Evolutionary conservation across 805 yeast genomes (phyloP), one percentile per base, ranked within the genome.

Genomic region (Lachancea dasiensis): DNA sequence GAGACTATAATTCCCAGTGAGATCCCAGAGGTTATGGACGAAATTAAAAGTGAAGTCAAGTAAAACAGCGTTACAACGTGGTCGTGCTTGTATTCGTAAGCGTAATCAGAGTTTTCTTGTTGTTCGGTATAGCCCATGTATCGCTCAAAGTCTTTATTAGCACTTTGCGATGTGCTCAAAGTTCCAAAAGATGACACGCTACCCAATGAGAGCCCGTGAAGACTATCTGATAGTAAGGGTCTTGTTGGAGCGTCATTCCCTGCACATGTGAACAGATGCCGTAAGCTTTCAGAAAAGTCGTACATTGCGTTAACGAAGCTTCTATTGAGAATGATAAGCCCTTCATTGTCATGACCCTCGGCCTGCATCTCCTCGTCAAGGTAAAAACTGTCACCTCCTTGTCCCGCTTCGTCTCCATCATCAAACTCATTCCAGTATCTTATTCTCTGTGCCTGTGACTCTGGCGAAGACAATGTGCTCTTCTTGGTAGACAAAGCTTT

Each of bases 381-480:
- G 41, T 42, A 50, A 23, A 47, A 47, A 3, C 41, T 40, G 14
- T 36, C 45, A 11, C 17, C 17, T 14, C 31, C 33, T 7, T 42
- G 26, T 13, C 11, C 27, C 6, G 30, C 56, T 21, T 56, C 57
- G 1, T 51, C 60, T 19, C 45, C 51, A 34, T 55, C 59, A 39
- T 58, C 63, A 39, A 58, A 57, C 42, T 58, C 63, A 40, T 58
- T 58, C 63, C 63, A 58, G 32, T 58, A 58, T 21, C 61, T 42
- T 4, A 49, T 37, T 13, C 24, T 28, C 7, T 31, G 40, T 27
- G 34, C 37, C 9, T 15, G 5, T 6, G 31, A n/a, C 5, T 22
- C 29, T 15, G 39, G 27, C 6, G 39, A 24, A 17, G 19, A 10
- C 4, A 31, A 13, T n/a, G 31, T 5, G 4, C 19, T 19, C 8